phyloP scores from a whole-genome alignment of 306 rosid genomes.

The Glycine tomentella region DNA sequence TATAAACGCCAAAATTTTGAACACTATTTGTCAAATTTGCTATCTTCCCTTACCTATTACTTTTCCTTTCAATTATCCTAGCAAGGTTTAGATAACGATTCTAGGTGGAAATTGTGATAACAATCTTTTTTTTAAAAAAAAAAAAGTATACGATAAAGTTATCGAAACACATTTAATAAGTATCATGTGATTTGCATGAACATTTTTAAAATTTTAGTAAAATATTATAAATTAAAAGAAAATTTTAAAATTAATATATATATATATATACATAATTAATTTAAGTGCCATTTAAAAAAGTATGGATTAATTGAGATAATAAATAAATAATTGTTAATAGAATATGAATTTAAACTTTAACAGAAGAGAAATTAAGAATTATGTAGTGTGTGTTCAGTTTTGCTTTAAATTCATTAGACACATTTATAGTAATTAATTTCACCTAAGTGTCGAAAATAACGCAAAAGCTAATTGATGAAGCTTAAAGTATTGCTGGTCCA shows the following conservation, averaged over 20 bases:
- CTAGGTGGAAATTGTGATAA: constrained; percentile 13
- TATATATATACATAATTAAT: no score
- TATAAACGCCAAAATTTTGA: constrained; percentile 23
- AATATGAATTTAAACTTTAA: neutral
- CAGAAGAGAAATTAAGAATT: neutral
- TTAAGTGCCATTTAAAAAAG: neutral
- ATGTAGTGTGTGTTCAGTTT: neutral
- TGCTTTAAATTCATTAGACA: no score
- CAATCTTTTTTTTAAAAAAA: neutral
- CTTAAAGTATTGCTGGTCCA: neutral
- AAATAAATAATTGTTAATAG: neutral
- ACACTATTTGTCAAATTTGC: constrained; percentile 21
- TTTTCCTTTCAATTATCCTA: constrained; percentile 32
- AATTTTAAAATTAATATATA: no score
- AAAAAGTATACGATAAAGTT: neutral
- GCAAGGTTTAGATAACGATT: constrained; percentile 38
- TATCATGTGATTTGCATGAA: neutral
- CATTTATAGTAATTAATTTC: no score
- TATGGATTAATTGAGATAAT: neutral
- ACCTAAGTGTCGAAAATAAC: neutral
- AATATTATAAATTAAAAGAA: neutral
- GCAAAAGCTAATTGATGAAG: neutral
- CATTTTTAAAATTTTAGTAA: neutral
- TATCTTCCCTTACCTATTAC: constrained; percentile 7
- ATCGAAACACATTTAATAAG: neutral